Conservation (phyloP, 176 grass and related monocot genomes). For the Oryza glumipatula region DNA sequence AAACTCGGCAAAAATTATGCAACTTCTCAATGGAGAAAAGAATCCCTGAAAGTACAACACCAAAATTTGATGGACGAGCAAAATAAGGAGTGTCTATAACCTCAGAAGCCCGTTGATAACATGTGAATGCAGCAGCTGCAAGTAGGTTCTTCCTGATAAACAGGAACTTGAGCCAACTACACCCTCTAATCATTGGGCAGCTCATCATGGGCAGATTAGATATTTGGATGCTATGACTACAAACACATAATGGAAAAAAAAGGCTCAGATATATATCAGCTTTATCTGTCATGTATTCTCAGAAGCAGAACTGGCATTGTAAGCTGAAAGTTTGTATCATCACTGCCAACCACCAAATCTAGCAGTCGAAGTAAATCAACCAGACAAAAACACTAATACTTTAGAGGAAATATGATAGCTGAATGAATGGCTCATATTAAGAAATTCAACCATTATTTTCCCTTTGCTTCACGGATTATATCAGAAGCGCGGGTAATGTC, state of each 20-base stretch:
- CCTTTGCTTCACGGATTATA: slow-evolving; percentile 51
- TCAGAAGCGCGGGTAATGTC: slow-evolving; percentile 67
- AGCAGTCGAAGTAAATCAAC: accelerated
- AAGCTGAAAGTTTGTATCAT: slow-evolving; percentile 54
- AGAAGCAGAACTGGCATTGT: slow-evolving; percentile 82
- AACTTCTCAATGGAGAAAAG: neutral
- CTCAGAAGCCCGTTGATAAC: slow-evolving; percentile 38
- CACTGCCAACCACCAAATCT: neutral
- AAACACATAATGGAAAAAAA: neutral
- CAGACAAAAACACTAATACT: neutral
- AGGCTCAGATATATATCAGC: slow-evolving; percentile 55
- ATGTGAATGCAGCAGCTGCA: slow-evolving; percentile 40
- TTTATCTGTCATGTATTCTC: slow-evolving; percentile 70
- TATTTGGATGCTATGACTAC: too few relatives aligned
- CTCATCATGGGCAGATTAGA: slow-evolving; percentile 12
- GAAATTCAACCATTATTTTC: slow-evolving; percentile 75
- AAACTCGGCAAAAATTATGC: slow-evolving; percentile 22
- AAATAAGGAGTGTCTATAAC: too few relatives aligned
- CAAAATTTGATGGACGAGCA: neutral
- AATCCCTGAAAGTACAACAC: too few relatives aligned
- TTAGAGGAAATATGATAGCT: neutral
- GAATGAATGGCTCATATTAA: slow-evolving; percentile 49
- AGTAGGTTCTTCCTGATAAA: slow-evolving; percentile 59
- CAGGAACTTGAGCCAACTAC: slow-evolving; percentile 46
- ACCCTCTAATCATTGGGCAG: slow-evolving; percentile 26